Percentiles rank a stretch among this genome's conserved stretches.
Evolutionary conservation across 1,139 yeast species (phyloP).

Genomic region (Geotrichum candidum): DNA sequence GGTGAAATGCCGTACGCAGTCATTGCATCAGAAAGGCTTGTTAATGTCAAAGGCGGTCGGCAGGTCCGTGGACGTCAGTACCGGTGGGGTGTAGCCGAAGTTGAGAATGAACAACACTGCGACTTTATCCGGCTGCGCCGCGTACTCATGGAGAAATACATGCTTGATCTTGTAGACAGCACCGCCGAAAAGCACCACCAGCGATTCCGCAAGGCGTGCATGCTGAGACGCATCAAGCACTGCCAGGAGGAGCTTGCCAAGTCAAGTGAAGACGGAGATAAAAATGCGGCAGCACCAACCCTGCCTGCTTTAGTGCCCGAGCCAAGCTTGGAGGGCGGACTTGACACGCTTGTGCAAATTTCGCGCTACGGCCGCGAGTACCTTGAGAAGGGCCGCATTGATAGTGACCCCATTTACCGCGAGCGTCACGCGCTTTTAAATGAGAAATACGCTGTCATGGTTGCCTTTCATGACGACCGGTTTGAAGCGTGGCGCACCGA

Average conservation of each 20-base stretch:
- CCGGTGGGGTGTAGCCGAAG: constrained; percentile 69
- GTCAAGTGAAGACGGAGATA: constrained; percentile 19
- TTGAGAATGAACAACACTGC: constrained; percentile 59
- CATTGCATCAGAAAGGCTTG: constrained; percentile 44
- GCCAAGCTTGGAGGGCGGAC: constrained; percentile 29
- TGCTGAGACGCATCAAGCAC: constrained; percentile 61
- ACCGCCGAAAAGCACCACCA: constrained; percentile 82
- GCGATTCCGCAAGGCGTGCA: constrained; percentile 64
- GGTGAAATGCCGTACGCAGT: constrained; percentile 53
- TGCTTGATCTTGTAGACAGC: constrained; percentile 69
- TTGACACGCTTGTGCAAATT: constrained; percentile 37
- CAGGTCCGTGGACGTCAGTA: constrained; percentile 59
- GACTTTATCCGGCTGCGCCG: constrained; percentile 56
- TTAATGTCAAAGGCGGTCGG: constrained; percentile 34
- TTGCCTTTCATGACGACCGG: constrained; percentile 50
- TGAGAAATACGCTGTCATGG: constrained; percentile 44
- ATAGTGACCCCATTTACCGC: constrained; percentile 46
- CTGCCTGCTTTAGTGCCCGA: constrained; percentile 17
- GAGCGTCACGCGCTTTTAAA: constrained; percentile 44
- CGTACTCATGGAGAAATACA: constrained; percentile 58
- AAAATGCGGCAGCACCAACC: not conserved
- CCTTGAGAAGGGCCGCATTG: constrained; percentile 39
- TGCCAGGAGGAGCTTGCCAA: constrained; percentile 44
- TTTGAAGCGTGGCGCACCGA: constrained; percentile 63
- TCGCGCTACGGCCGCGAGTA: constrained; percentile 37